Percentiles rank a stretch among this genome's conserved stretches.
These are phyloP conservation scores for Cucumis melo DNA, from an alignment of 306 rosid genomes.

Conservation along the genomic window DNA sequence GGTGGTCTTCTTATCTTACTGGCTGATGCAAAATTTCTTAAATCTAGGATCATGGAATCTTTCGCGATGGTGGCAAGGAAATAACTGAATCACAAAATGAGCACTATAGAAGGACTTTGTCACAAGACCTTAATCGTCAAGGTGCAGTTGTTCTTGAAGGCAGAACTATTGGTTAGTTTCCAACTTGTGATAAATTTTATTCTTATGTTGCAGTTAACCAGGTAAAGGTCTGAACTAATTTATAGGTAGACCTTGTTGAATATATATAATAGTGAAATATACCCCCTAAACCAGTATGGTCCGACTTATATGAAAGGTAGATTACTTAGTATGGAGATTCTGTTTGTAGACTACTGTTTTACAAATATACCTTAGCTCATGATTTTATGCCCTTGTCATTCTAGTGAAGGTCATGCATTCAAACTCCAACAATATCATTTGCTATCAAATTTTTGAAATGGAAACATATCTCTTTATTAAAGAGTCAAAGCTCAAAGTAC, in stretches of 20 bases:
- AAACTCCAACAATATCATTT: too few relatives aligned
- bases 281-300: neutral
- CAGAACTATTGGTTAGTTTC: constrained; percentile 55
- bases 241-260: neutral
- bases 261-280: neutral
- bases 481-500: too few relatives aligned
- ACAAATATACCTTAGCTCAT: neutral
- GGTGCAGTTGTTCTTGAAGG: constrained; percentile 98
- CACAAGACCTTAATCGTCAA: constrained; percentile 94
- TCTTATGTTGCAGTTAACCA: neutral
- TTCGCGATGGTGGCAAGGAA: constrained; percentile 93
- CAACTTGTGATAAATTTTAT: constrained; percentile 9
- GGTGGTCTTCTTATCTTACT: neutral
- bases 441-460: too few relatives aligned
- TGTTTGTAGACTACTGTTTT: neutral
- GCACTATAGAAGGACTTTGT: constrained; percentile 56
- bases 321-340: neutral
- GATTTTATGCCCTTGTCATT: neutral
- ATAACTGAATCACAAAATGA: constrained; percentile 41
- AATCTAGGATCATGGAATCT: constrained; percentile 85
- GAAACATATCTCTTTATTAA: too few relatives aligned
- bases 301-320: neutral
- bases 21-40: neutral
- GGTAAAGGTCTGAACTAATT: neutral
- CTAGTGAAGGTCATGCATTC: too few relatives aligned